Conservation (phyloP, 192 early-diverging fungal genomes). For the Pilaira anomala region DNA sequence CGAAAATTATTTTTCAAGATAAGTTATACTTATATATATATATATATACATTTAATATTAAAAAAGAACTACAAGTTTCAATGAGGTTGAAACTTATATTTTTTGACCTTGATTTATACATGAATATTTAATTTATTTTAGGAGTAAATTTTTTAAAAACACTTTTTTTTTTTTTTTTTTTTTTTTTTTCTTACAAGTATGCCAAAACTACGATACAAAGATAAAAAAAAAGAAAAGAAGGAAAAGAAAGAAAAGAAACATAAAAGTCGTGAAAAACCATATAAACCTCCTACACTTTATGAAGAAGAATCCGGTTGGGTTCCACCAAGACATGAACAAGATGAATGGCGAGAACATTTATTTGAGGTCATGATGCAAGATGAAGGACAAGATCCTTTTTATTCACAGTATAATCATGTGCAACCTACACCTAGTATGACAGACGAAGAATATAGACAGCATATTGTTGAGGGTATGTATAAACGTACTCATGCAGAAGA, state of each 20-base stretch:
- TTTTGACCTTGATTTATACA: neutral
- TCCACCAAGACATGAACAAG: constrained; percentile 19
- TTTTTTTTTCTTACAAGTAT: neutral
- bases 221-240: neutral
- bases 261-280: neutral
- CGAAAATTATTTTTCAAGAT: too few species aligned
- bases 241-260: neutral
- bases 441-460: constrained; percentile 33
- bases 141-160: too few species aligned
- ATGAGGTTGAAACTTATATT: too few species aligned
- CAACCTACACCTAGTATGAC: constrained; percentile 16
- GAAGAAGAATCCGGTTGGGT: constrained; percentile 29
- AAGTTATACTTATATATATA: too few species aligned
- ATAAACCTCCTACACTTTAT: constrained; percentile 19
- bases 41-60: too few species aligned
- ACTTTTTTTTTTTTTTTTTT: neutral
- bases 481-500: constrained; percentile 20
- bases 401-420: constrained; percentile 1
- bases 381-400: constrained; percentile 26
- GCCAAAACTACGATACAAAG: constrained; percentile 24
- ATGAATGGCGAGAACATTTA: constrained; percentile 29
- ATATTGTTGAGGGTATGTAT: constrained; percentile 31
- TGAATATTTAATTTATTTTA: too few species aligned
- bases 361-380: constrained; percentile 38
- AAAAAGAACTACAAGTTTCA: too few species aligned